Conservation (phyloP, 495 filamentous ascomycete species). For the Peziza echinospora region DNA sequence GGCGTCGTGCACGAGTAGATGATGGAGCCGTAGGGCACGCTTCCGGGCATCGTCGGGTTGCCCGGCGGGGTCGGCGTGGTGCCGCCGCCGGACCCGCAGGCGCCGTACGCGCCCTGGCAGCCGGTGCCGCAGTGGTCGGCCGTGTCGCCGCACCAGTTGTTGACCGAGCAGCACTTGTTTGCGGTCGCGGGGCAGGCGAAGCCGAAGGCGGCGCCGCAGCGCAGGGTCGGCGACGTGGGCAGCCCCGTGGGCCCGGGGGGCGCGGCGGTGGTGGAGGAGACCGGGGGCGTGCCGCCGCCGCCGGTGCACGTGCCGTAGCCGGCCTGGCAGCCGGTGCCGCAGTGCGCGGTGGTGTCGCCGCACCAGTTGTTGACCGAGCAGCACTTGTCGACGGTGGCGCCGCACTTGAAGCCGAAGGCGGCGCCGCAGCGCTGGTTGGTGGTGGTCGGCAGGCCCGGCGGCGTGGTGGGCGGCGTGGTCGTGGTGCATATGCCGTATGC, state of each 20-base stretch:
- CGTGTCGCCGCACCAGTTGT: constrained; percentile 20
- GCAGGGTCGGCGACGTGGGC: neutral
- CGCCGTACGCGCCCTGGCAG: constrained; percentile 35
- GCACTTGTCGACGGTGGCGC: neutral
- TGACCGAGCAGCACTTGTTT: constrained; percentile 25
- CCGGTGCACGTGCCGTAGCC: constrained; percentile 7
- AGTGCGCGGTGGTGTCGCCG: constrained; percentile 9
- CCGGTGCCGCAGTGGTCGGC: constrained; percentile 36
- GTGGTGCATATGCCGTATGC: constrained; percentile 5
- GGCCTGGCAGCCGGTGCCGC: constrained; percentile 16
- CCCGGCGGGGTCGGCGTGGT: constrained; percentile 29
- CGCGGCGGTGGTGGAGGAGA: neutral
- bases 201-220: neutral
- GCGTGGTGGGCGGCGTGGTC: neutral
- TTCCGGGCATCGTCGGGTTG: constrained; percentile 29
- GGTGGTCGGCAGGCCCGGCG: neutral
- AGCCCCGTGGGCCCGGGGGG: neutral
- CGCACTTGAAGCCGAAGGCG: neutral
- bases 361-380: constrained; percentile 20
- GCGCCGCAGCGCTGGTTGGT: constrained; percentile 2
- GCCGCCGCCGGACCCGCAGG: constrained; percentile 32
- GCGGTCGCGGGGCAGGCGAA: neutral
- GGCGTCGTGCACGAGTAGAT: constrained; percentile 14
- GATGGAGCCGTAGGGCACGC: constrained; percentile 27
- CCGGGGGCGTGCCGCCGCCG: neutral